phyloP scores from a whole-genome alignment of 495 filamentous ascomycete genomes.

The Podospora fimiseda region DNA sequence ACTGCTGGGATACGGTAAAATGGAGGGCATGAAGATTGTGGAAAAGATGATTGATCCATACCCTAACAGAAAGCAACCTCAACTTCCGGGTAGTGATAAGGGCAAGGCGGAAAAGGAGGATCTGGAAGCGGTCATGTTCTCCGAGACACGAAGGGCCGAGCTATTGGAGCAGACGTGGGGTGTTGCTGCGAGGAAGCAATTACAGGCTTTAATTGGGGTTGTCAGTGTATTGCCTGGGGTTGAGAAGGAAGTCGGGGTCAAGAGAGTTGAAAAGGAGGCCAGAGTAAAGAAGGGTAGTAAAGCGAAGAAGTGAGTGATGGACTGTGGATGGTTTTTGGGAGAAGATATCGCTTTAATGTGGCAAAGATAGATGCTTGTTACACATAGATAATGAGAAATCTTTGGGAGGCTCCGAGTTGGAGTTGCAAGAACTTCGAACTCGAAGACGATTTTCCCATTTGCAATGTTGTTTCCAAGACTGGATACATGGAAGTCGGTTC shows the following conservation, averaged over 20 bases:
- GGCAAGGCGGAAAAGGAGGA: constrained; percentile 22
- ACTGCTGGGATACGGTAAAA: neutral
- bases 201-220: constrained; percentile 28
- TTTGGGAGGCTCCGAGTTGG: no score
- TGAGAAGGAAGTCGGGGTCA: neutral
- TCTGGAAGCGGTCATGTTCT: constrained; percentile 28
- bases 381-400: no score
- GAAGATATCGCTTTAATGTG: no score
- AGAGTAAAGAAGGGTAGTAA: no score
- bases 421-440: no score
- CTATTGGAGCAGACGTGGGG: constrained; percentile 31
- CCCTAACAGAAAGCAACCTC: neutral
- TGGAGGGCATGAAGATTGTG: neutral
- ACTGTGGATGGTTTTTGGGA: no score
- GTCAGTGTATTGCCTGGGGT: constrained; percentile 21
- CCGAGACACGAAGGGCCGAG: constrained; percentile 20
- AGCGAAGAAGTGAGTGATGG: no score
- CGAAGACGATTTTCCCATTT: no score
- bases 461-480: no score
- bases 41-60: neutral
- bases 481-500: no score
- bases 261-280: neutral
- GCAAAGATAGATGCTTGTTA: no score
- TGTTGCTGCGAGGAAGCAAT: constrained; percentile 25
- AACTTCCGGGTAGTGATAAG: neutral